Evolutionary conservation across 2,329 filamentous ascomycete genomes (phyloP), one percentile per base, ranked within the genome.

Genomic region (Xenosphaeropsis pyriputrescens): DNA sequence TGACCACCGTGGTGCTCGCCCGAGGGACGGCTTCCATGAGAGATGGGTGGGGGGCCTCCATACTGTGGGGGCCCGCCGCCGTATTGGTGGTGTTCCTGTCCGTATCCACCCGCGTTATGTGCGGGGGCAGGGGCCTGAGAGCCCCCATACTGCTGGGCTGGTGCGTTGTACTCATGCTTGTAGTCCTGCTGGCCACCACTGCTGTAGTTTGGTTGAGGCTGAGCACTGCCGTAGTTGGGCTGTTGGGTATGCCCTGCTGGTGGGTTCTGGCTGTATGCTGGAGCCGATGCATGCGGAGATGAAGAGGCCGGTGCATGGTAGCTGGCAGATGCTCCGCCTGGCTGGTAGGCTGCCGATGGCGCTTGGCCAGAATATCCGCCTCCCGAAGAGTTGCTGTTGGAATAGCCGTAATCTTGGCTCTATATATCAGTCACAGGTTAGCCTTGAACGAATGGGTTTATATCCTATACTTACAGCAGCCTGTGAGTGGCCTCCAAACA

Each of bases 371-470:
- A 42, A 62, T 82, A 84, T 29, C 65, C 63, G 33, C 70, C 68
- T 43, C 65, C 54, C 32, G 68, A 61, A 13, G 35, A 35, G 19
- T 41, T 44, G 16, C 38, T 36, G 32, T 66, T 67, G 3, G 72
- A 73, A 54, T 80, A 80, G 22, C 75, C 78, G 51, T 71, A 84
- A 50, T 68, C 71, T 45, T 74, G 66, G 42, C 61, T 60, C 62
- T 70, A 44, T 18, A 42, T 50, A 26, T 19, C 12, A 36, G 33
- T 26, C 12, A 22, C 43, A 35, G 42, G 38, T 57, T 50, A 46
- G 18, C 3, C 16, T 16, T 31, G 7, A 14, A 30, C 34, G 14
- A 33, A 7, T 6, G 18, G 42, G 26, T 35, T n/a, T 16, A 17
- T 19, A 29, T 26, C 7, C 9, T 29, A n/a, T 18, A 26, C 35